Evolutionary conservation across 2,329 filamentous ascomycete species (phyloP).

Genomic region (Calonectria hongkongensis): DNA sequence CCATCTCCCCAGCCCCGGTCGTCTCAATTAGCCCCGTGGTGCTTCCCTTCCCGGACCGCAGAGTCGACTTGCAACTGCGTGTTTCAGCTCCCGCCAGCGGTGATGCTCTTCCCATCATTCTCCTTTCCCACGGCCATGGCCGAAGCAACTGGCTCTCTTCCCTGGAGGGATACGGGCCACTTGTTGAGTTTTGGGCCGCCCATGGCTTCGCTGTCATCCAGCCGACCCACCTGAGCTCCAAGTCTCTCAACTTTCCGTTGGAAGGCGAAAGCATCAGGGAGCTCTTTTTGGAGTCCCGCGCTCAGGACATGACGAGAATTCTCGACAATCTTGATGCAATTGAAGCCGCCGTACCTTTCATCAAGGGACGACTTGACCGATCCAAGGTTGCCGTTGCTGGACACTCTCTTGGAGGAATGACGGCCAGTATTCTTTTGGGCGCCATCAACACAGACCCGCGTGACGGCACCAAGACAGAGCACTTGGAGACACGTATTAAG

Average conservation of each 20-base stretch:
- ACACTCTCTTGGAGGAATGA: slow-evolving; percentile 51
- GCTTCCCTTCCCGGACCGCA: slow-evolving; percentile 41
- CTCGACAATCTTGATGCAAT: slow-evolving; percentile 52
- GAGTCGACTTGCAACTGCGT: slow-evolving; percentile 52
- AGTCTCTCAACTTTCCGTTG: slow-evolving; percentile 32
- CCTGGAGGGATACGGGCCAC: slow-evolving; percentile 50
- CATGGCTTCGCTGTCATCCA: slow-evolving; percentile 56
- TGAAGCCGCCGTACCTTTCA: slow-evolving; percentile 46
- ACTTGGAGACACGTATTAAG: slow-evolving; percentile 49
- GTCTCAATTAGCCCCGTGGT: slow-evolving; percentile 52
- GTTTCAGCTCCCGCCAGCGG: slow-evolving; percentile 46
- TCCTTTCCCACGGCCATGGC: slow-evolving; percentile 55
- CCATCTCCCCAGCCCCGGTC: slow-evolving; percentile 44
- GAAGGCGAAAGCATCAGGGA: slow-evolving; percentile 40
- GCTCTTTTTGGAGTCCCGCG: slow-evolving; percentile 49
- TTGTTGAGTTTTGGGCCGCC: slow-evolving; percentile 53
- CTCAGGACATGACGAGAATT: slow-evolving; percentile 48
- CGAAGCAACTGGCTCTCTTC: slow-evolving; percentile 54
- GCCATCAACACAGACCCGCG: slow-evolving; percentile 51
- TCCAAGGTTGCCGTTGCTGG: slow-evolving; percentile 50
- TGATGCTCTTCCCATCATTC: slow-evolving; percentile 48
- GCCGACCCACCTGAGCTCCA: slow-evolving; percentile 53
- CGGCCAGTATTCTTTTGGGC: slow-evolving; percentile 47
- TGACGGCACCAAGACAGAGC: slow-evolving; percentile 39
- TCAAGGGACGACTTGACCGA: slow-evolving; percentile 51